These are phyloP conservation scores for Hortaea werneckii DNA, from an alignment of 2,329 filamentous ascomycete species.

Conservation along the genomic window DNA sequence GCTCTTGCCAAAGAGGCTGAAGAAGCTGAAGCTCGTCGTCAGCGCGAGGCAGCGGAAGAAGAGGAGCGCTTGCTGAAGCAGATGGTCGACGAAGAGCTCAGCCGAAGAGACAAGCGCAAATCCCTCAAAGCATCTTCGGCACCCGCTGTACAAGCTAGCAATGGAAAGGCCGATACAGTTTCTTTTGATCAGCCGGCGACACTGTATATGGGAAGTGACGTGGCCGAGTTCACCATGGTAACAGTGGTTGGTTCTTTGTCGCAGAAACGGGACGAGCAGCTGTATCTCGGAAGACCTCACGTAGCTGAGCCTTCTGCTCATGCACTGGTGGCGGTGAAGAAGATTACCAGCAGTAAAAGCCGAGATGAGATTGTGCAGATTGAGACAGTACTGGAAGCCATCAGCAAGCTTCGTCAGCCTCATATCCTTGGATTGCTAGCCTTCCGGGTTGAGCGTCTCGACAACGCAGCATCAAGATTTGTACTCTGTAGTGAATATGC, in stretches of 20 bases:
- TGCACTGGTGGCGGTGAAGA: slow-evolving; percentile 20
- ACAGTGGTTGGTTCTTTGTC: slow-evolving; percentile 11
- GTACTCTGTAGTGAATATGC: slow-evolving; percentile 20
- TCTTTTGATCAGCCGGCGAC: slow-evolving; percentile 19
- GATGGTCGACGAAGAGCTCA: slow-evolving; percentile 63
- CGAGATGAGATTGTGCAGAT: slow-evolving; percentile 20
- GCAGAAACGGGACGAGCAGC: slow-evolving; percentile 6
- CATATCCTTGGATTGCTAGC: slow-evolving; percentile 73
- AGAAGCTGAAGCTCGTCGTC: slow-evolving; percentile 29
- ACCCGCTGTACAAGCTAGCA: not conserved
- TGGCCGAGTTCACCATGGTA: slow-evolving; percentile 16
- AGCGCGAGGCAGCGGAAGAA: slow-evolving; percentile 37
- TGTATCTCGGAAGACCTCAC: slow-evolving; percentile 14
- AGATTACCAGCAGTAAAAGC: slow-evolving; percentile 11
- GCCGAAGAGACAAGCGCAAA: slow-evolving; percentile 54
- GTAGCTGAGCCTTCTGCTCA: slow-evolving; percentile 2
- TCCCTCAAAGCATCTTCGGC: slow-evolving; percentile 3
- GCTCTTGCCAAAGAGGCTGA: slow-evolving; percentile 43
- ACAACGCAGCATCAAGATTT: slow-evolving; percentile 12
- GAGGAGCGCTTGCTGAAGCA: slow-evolving; percentile 61
- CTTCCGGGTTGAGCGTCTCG: slow-evolving; percentile 31
- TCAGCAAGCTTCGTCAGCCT: slow-evolving; percentile 65
- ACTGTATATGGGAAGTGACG: slow-evolving; percentile 12
- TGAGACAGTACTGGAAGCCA: slow-evolving; percentile 47
- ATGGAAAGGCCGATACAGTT: slow-evolving; percentile 8